phyloP scores from a whole-genome alignment of 306 rosid species.

The Lithocarpus polystachyus region DNA sequence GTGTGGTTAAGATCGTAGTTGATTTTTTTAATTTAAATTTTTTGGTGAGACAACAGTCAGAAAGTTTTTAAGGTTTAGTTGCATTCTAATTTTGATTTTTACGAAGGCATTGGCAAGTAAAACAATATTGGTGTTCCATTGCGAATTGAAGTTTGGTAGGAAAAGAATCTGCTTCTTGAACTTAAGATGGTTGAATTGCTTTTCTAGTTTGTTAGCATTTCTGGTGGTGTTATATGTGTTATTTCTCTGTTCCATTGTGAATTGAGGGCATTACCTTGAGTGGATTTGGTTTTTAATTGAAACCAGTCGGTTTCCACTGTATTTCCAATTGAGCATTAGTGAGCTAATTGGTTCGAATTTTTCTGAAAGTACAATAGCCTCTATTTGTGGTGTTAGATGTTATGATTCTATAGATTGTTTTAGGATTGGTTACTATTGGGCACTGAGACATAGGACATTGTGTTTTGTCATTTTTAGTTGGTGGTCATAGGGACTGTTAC shows the following conservation, averaged over 20 bases:
- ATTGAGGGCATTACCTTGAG: constrained; percentile 2
- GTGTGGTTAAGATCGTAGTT: neutral
- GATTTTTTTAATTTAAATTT: neutral
- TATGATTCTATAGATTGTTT: neutral
- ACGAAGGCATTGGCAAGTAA: neutral
- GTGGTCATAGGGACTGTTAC: neutral
- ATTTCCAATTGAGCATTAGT: constrained; percentile 7
- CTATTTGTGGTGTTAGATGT: neutral
- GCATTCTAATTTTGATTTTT: neutral
- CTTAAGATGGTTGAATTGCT: constrained; percentile 19
- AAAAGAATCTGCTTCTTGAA: neutral
- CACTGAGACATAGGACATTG: neutral
- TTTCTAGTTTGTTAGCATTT: constrained; percentile 13
- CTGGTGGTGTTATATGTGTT: constrained; percentile 7
- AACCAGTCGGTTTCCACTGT: neutral
- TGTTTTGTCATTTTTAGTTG: neutral
- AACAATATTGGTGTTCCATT: neutral
- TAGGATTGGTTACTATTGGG: neutral
- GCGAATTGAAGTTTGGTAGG: neutral
- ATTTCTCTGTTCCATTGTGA: neutral
- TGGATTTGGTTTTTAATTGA: constrained; percentile 3
- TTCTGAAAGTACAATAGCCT: neutral
- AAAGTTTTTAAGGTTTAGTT: constrained; percentile 3
- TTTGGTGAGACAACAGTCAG: neutral
- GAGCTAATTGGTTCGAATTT: neutral